These are phyloP conservation scores for Polygonum maritimum DNA, from an alignment of 148 eudicot species.

Conservation along the genomic window DNA sequence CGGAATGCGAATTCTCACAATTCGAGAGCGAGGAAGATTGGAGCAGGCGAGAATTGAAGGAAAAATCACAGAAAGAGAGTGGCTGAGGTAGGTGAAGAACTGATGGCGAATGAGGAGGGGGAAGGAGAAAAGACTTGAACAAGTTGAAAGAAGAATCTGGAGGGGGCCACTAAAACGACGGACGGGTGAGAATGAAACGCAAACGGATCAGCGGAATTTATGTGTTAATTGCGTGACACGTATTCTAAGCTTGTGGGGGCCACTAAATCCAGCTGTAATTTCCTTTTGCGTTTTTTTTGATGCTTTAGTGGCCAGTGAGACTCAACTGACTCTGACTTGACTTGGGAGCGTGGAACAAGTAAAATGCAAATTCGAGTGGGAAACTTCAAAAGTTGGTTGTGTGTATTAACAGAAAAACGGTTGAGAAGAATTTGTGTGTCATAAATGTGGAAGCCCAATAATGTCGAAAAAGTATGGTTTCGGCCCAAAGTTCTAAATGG, in stretches of 20 bases:
- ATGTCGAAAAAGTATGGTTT: background rate
- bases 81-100: background rate
- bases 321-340: conserved; percentile 3
- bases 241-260: background rate
- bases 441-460: background rate
- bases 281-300: background rate
- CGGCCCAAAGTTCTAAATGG: background rate
- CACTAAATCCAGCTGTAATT: background rate
- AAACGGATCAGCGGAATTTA: background rate
- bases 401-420: too few relatives aligned
- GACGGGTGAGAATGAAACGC: background rate
- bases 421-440: too few relatives aligned
- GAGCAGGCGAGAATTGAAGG: too few relatives aligned
- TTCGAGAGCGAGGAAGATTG: background rate
- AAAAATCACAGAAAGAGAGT: background rate
- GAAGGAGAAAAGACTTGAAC: background rate
- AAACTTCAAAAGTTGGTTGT: too few relatives aligned
- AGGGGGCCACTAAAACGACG: background rate
- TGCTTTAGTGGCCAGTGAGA: background rate
- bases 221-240: background rate
- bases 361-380: too few relatives aligned
- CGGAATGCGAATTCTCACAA: background rate
- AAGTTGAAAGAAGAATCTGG: background rate
- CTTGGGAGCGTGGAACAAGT: background rate
- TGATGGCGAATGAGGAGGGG: background rate